phyloP scores from a whole-genome alignment of 2,329 filamentous ascomycete species.

The Exophiala spinifera region DNA sequence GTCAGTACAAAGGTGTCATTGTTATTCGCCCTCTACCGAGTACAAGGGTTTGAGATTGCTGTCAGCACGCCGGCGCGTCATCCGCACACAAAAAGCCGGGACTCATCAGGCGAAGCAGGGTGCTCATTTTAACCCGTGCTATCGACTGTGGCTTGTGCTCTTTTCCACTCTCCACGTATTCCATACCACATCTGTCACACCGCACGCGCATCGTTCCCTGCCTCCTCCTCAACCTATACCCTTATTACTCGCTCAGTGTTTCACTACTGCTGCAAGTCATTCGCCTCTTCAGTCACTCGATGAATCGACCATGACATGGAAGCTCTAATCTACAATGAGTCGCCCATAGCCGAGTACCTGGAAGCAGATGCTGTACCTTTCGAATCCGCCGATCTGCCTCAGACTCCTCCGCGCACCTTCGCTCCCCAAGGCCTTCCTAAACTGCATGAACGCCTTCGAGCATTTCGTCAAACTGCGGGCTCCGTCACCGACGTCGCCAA shows the following conservation, averaged over 20 bases:
- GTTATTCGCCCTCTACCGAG: background rate
- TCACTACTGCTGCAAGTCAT: constrained; percentile 4
- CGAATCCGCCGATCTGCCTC: constrained; percentile 35
- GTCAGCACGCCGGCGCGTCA: background rate
- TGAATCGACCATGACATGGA: constrained; percentile 62
- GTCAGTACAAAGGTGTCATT: background rate
- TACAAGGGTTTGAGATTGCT: background rate
- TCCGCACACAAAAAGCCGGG: background rate
- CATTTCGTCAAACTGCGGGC: constrained; percentile 20
- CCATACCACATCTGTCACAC: background rate
- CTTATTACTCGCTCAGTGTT: background rate
- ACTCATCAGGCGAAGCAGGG: too few species aligned
- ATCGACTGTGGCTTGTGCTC: background rate
- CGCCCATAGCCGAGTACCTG: constrained; percentile 83
- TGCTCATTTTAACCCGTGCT: background rate
- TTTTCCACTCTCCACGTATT: background rate
- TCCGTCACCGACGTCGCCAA: constrained; percentile 36
- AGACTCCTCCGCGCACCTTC: constrained; percentile 44
- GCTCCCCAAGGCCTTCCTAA: constrained; percentile 41
- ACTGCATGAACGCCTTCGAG: constrained; percentile 19
- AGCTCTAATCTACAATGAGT: constrained; percentile 79
- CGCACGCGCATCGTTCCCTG: background rate
- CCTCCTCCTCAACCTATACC: constrained; percentile 2
- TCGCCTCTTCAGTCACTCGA: background rate
- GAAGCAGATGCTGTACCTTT: constrained; percentile 64